Conservation (phyloP, 1,284 basidiomycete species). For the Thecaphora frezii region DNA sequence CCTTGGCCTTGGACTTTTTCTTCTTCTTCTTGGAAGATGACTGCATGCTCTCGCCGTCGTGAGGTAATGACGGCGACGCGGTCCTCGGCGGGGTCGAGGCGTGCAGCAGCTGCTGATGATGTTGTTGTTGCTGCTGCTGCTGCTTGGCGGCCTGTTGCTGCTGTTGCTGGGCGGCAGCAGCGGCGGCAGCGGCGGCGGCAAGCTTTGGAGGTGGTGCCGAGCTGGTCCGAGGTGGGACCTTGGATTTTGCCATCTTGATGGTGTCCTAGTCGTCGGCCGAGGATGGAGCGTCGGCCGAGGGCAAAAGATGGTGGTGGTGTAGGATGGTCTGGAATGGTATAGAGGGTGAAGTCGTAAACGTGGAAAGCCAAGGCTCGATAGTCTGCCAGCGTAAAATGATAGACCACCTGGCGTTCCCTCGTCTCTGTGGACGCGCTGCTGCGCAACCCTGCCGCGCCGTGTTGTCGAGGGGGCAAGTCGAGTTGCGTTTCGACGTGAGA, state of each 20-base stretch:
- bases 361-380: too few species aligned
- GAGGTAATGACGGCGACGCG: conserved; percentile 20
- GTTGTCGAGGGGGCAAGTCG: too few species aligned
- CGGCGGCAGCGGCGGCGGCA: conserved; percentile 13
- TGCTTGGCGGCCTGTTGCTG: conserved; percentile 18
- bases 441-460: too few species aligned
- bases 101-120: conserved; percentile 16
- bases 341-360: too few species aligned
- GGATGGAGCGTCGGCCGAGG: too few species aligned
- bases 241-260: conserved; percentile 33
- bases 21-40: conserved; percentile 49
- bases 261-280: too few species aligned
- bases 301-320: too few species aligned
- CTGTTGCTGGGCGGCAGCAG: conserved; percentile 33
- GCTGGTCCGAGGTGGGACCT: conserved; percentile 30
- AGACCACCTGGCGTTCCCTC: too few species aligned
- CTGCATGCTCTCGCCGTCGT: conserved; percentile 22
- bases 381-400: too few species aligned
- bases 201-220: conserved; percentile 29
- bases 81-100: conserved; percentile 29
- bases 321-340: too few species aligned
- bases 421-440: too few species aligned
- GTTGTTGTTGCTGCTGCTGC: conserved; percentile 17
- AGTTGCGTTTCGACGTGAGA: too few species aligned
- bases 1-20: conserved; percentile 51